Conservation (phyloP, 805 yeast species). For the Sugiyamaella americana region DNA sequence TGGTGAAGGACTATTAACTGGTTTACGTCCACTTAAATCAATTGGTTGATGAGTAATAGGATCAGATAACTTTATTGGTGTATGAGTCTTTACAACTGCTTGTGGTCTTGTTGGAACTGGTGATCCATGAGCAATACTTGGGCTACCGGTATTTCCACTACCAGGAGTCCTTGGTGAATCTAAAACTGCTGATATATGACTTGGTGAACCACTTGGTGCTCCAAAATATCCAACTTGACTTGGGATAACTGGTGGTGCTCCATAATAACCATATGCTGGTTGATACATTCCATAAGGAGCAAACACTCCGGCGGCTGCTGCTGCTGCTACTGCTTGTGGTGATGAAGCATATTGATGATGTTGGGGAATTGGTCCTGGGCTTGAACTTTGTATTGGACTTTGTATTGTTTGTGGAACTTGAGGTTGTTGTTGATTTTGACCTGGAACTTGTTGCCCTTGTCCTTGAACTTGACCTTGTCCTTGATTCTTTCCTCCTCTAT, state of each 20-base stretch:
- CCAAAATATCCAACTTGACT: background rate
- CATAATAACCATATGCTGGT: background rate
- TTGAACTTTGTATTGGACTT: background rate
- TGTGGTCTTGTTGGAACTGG: background rate
- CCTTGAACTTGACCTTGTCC: background rate
- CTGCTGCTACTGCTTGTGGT: background rate
- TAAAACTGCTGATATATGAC: background rate
- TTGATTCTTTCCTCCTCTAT: background rate
- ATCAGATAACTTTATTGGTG: slow-evolving; percentile 21
- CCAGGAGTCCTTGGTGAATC: background rate
- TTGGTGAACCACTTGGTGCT: background rate
- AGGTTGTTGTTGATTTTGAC: background rate
- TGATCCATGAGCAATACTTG: background rate
- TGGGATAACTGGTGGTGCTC: background rate
- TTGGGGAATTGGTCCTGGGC: background rate
- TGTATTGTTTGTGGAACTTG: background rate
- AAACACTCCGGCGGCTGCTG: background rate
- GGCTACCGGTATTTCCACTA: background rate
- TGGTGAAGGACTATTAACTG: slow-evolving; percentile 5
- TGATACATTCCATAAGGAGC: background rate
- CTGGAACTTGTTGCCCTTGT: background rate
- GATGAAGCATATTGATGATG: background rate
- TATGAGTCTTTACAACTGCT: background rate
- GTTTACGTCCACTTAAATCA: slow-evolving; percentile 11
- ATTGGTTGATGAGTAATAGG: slow-evolving; percentile 25